phyloP scores from a whole-genome alignment of 2,329 filamentous ascomycete genomes.

The Cercospora zeina region DNA sequence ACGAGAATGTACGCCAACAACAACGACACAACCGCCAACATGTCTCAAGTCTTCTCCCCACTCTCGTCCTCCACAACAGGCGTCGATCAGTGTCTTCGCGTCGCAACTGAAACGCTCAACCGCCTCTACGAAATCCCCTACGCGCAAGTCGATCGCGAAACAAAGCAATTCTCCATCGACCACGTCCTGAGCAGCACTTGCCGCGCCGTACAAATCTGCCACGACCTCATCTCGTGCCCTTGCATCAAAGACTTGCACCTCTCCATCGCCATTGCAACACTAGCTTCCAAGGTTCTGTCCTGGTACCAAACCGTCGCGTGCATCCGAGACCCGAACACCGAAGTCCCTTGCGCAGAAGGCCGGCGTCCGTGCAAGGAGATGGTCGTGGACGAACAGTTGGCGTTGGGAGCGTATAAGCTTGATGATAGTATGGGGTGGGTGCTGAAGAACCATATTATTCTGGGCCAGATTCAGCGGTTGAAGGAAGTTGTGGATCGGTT shows the following conservation, averaged over 20 bases:
- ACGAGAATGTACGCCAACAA: background rate
- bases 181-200: conserved; percentile 23
- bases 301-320: conserved; percentile 28
- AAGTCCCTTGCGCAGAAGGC: background rate
- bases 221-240: conserved; percentile 24
- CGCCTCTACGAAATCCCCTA: conserved; percentile 26
- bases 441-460: conserved; percentile 27
- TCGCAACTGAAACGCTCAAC: conserved; percentile 25
- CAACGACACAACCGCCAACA: background rate
- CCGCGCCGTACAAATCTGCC: conserved; percentile 22
- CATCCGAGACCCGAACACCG: conserved; percentile 19
- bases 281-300: conserved; percentile 24
- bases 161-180: conserved; percentile 23
- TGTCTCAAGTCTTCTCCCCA: background rate
- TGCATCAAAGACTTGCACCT: conserved; percentile 28
- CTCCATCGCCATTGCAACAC: conserved; percentile 20
- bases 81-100: conserved; percentile 20
- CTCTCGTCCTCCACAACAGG: background rate
- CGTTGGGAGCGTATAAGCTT: conserved; percentile 21
- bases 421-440: conserved; percentile 24
- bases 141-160: conserved; percentile 17
- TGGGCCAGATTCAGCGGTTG: conserved; percentile 26
- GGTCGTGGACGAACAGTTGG: conserved; percentile 23
- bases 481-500: conserved; percentile 19
- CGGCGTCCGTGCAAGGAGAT: conserved; percentile 14